Conservation (phyloP, 2,329 filamentous ascomycete species). For the Biscogniauxia sp. region DNA sequence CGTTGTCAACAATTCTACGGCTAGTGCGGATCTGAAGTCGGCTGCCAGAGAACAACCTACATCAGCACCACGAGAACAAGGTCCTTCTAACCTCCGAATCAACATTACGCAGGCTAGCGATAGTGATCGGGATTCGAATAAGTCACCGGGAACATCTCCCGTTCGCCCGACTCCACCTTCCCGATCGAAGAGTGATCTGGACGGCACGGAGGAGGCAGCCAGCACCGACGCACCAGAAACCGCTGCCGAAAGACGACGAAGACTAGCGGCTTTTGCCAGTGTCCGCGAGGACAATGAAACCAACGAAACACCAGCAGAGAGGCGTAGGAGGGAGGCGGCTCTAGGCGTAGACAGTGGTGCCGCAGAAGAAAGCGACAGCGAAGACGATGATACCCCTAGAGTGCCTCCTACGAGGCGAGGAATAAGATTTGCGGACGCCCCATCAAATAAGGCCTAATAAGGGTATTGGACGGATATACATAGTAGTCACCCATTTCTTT, state of each 20-base stretch:
- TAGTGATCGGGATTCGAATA: slow-evolving; percentile 18
- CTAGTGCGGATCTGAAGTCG: slow-evolving; percentile 47
- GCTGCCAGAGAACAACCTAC: slow-evolving; percentile 38
- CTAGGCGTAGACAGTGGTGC: slow-evolving; percentile 55
- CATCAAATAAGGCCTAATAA: slow-evolving; percentile 27
- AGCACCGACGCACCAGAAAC: slow-evolving; percentile 57
- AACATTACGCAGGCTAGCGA: slow-evolving; percentile 29
- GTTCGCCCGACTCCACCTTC: not conserved
- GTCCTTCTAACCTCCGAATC: slow-evolving; percentile 18
- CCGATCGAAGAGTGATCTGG: not conserved
- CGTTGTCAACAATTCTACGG: slow-evolving; percentile 50
- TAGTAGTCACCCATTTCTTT: not conserved
- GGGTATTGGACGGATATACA: not conserved
- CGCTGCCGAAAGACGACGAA: slow-evolving; percentile 65
- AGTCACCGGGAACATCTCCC: slow-evolving; percentile 14
- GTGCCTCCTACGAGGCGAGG: slow-evolving; percentile 52
- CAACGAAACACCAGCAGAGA: slow-evolving; percentile 71
- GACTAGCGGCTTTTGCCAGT: slow-evolving; percentile 53
- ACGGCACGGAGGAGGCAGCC: slow-evolving; percentile 18
- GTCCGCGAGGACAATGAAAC: slow-evolving; percentile 44
- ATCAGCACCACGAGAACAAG: slow-evolving; percentile 31
- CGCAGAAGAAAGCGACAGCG: slow-evolving; percentile 47
- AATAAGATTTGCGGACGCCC: slow-evolving; percentile 59
- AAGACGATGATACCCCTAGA: slow-evolving; percentile 57
- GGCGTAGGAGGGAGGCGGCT: slow-evolving; percentile 70